phyloP scores from a whole-genome alignment of 306 rosid genomes.

The Castanea crenata region DNA sequence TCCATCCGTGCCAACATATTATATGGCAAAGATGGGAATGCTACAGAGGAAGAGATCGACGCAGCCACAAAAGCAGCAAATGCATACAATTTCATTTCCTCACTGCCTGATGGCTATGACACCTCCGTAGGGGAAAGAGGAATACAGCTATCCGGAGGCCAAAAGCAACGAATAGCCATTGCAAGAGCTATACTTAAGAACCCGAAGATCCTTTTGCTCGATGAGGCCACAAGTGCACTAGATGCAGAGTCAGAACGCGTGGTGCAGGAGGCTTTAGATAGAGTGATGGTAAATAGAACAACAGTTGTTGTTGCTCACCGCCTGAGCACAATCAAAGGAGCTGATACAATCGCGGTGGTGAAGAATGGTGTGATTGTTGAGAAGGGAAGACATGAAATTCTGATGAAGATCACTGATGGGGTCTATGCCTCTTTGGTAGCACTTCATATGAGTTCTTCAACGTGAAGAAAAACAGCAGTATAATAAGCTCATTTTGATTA shows the following conservation, averaged over 20 bases:
- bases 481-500: background rate
- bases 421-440: constrained; percentile 79
- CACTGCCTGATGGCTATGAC: constrained; percentile 68
- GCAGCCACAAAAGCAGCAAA: constrained; percentile 74
- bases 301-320: constrained; percentile 86
- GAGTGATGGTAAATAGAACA: constrained; percentile 73
- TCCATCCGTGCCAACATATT: constrained; percentile 75
- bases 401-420: constrained; percentile 66
- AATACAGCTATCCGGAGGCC: constrained; percentile 83
- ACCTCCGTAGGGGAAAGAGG: constrained; percentile 87
- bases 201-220: constrained; percentile 79
- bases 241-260: constrained; percentile 81
- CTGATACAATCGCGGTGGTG: constrained; percentile 66
- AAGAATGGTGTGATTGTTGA: constrained; percentile 75
- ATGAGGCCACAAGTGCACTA: constrained; percentile 94
- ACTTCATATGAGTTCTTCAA: constrained; percentile 48
- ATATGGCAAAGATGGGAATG: constrained; percentile 56
- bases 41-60: constrained; percentile 64
- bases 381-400: constrained; percentile 63
- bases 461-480: background rate
- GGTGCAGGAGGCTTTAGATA: constrained; percentile 85
- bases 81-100: constrained; percentile 62
- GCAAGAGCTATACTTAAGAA: constrained; percentile 80
- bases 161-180: constrained; percentile 85
- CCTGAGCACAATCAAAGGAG: constrained; percentile 73